Evolutionary conservation across 805 yeast genomes (phyloP).

Genomic region (Aciculoconidium aculeatum): DNA sequence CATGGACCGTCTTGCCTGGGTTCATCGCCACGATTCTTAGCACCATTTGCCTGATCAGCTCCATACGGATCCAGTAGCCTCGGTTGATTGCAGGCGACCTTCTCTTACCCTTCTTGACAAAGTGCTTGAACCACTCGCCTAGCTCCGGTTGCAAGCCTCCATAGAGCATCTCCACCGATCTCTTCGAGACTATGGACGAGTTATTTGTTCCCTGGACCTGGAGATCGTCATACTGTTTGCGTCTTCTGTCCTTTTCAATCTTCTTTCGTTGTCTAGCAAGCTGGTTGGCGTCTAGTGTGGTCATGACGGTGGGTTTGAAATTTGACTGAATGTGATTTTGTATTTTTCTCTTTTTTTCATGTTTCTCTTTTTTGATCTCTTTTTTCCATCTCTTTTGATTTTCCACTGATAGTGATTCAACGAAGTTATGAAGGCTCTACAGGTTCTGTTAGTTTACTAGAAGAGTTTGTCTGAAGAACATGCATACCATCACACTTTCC

Average conservation of each 20-base stretch:
- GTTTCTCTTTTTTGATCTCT: too few species aligned
- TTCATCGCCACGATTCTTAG: constrained; percentile 36
- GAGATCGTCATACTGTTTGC: constrained; percentile 49
- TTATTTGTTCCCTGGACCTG: constrained; percentile 82
- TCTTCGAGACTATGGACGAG: constrained; percentile 75
- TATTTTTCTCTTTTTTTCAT: too few species aligned
- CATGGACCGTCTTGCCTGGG: constrained; percentile 22
- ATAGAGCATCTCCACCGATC: constrained; percentile 71
- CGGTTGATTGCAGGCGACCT: constrained; percentile 77
- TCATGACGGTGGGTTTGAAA: too few species aligned
- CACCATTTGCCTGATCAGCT: constrained; percentile 53
- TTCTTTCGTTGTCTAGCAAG: constrained; percentile 23
- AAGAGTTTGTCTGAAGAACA: too few species aligned
- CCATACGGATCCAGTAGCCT: constrained; percentile 80
- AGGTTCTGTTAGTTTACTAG: too few species aligned
- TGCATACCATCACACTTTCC: too few species aligned
- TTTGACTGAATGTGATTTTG: too few species aligned
- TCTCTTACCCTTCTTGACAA: constrained; percentile 61
- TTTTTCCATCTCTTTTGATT: too few species aligned
- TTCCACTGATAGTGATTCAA: too few species aligned
- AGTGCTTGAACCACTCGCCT: constrained; percentile 53
- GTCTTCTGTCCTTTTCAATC: constrained; percentile 40
- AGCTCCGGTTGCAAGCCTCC: constrained; percentile 27
- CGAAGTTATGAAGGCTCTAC: too few species aligned
- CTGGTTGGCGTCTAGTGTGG: too few species aligned